Evolutionary conservation across 75 land plant genomes (phyloP).

Genomic region (Pseudotsuga menziesii): DNA sequence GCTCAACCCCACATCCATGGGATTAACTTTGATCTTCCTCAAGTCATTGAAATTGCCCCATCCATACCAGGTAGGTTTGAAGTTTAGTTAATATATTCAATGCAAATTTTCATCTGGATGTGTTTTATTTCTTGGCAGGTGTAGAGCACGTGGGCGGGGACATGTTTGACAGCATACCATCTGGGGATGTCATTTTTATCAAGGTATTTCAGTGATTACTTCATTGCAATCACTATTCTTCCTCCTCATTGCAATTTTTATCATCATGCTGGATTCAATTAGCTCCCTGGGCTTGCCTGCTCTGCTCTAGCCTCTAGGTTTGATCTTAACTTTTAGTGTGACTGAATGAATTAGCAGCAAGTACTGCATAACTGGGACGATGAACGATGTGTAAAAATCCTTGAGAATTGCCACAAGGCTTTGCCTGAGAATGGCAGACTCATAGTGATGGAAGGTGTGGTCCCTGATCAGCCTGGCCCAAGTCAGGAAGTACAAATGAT

Average conservation of each 20-base stretch:
- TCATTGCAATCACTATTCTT: too few relatives aligned
- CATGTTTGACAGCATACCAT: slow-evolving; percentile 12
- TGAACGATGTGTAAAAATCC: slow-evolving; percentile 23
- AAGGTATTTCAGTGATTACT: neutral
- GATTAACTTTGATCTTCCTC: too few relatives aligned
- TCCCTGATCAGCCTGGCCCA: neutral
- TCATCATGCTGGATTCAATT: too few relatives aligned
- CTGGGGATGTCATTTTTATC: slow-evolving; percentile 9
- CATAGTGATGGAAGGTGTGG: slow-evolving; percentile 15
- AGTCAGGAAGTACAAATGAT: neutral
- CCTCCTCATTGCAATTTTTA: neutral
- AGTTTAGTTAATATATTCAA: too few relatives aligned
- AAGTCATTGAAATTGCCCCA: neutral
- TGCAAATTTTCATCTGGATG: too few relatives aligned
- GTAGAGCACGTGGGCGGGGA: slow-evolving; percentile 7
- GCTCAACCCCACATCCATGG: too few relatives aligned
- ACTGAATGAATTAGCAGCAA: slow-evolving; percentile 4
- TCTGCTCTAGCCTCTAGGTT: neutral
- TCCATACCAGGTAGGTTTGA: too few relatives aligned
- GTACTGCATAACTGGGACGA: slow-evolving; percentile 35
- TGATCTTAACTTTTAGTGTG: slow-evolving; percentile 2
- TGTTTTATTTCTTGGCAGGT: neutral
- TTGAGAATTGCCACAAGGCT: slow-evolving; percentile 22
- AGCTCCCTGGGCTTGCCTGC: too few relatives aligned
- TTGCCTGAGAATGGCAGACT: slow-evolving; percentile 19